phyloP scores from a whole-genome alignment of 2,329 filamentous ascomycete species.

The Diaporthe batatas region DNA sequence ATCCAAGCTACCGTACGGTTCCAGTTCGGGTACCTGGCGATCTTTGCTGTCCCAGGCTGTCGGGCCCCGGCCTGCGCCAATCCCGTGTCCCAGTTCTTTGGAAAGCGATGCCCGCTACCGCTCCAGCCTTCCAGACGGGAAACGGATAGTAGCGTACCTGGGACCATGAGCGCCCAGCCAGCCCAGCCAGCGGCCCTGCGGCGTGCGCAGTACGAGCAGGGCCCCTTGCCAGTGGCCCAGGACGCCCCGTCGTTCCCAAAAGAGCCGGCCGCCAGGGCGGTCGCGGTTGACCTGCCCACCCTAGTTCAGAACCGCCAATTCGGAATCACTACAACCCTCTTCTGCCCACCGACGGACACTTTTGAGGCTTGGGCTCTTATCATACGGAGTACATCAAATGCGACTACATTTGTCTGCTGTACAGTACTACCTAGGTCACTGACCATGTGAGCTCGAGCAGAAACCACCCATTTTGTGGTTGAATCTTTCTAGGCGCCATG shows the following conservation, averaged over 20 bases:
- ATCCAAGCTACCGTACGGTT: background rate
- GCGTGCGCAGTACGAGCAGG: background rate
- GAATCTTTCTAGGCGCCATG: background rate
- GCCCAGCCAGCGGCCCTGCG: background rate
- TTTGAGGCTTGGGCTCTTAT: constrained; percentile 5
- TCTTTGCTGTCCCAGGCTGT: constrained; percentile 31
- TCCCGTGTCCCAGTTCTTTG: constrained; percentile 25
- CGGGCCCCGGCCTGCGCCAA: constrained; percentile 25
- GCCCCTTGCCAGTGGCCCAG: constrained; percentile 13
- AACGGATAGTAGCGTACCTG: constrained; percentile 12
- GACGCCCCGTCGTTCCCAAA: constrained; percentile 19
- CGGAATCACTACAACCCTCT: constrained; percentile 18
- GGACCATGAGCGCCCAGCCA: background rate
- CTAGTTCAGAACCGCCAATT: constrained; percentile 6
- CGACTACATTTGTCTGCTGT: background rate
- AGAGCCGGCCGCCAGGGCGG: constrained; percentile 1
- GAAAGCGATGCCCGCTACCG: constrained; percentile 27
- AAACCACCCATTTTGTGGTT: background rate
- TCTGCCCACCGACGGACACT: constrained; percentile 9
- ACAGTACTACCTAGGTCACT: background rate
- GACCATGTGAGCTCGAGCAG: too few species aligned
- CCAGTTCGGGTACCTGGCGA: constrained; percentile 9
- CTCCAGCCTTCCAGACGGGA: constrained; percentile 1
- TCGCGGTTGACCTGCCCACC: constrained; percentile 22
- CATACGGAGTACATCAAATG: background rate